Evolutionary conservation across 805 yeast genomes (phyloP).

Genomic region (Kregervanrija pseudodelftensis): DNA sequence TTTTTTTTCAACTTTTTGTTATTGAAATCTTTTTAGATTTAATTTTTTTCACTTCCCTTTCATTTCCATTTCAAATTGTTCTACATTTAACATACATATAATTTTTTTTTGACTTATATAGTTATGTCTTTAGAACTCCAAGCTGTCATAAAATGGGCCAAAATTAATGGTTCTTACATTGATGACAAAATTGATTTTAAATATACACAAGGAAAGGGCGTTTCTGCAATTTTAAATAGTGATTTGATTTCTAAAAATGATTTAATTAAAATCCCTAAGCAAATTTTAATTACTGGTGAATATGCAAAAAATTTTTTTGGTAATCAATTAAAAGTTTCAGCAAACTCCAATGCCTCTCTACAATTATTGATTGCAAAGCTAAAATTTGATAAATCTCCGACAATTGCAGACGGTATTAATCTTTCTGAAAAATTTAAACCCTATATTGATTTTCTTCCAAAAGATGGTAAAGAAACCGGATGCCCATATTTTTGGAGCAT

Average conservation of each 20-base stretch:
- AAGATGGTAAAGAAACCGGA: slow-evolving; percentile 32
- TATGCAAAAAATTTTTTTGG: slow-evolving; percentile 28
- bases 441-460: slow-evolving; percentile 45
- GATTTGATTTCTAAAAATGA: slow-evolving; percentile 7
- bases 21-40: no score
- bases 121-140: slow-evolving; percentile 15
- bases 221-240: slow-evolving; percentile 24
- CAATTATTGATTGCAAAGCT: slow-evolving; percentile 36
- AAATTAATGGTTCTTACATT: slow-evolving; percentile 30
- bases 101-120: no score
- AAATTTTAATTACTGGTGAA: slow-evolving; percentile 30
- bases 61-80: no score
- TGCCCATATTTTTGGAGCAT: slow-evolving; percentile 64
- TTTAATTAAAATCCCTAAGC: slow-evolving; percentile 32
- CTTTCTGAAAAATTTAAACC: slow-evolving; percentile 29
- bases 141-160: slow-evolving; percentile 23
- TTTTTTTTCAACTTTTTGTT: no score
- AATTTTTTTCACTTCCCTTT: no score
- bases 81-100: no score
- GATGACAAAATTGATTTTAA: slow-evolving; percentile 29
- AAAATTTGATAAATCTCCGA: slow-evolving; percentile 27
- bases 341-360: slow-evolving; percentile 27
- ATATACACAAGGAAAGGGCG: slow-evolving; percentile 26
- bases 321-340: background rate
- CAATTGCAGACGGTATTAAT: slow-evolving; percentile 10